Percentiles rank a stretch among this genome's conserved stretches.
Evolutionary conservation across 2,329 filamentous ascomycete genomes (phyloP).

Genomic region (Colletotrichum zoysiae): DNA sequence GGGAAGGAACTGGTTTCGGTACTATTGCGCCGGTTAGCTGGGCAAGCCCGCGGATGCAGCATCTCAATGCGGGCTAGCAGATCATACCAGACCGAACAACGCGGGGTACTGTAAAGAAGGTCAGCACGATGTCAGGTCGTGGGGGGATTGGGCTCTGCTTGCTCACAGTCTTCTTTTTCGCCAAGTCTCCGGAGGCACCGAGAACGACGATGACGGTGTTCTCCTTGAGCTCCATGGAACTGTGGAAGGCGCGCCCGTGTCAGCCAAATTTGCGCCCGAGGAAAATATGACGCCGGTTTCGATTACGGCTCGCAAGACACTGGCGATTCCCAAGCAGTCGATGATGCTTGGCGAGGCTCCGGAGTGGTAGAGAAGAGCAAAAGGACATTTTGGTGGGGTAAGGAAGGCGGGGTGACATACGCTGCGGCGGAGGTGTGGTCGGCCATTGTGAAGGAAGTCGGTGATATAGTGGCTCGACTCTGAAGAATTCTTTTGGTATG

Average conservation of each 20-base stretch:
- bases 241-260: constrained; percentile 53
- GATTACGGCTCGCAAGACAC: constrained; percentile 8
- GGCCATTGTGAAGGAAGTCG: constrained; percentile 43
- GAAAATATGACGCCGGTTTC: neutral
- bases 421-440: constrained; percentile 43
- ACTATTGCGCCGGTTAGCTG: constrained; percentile 64
- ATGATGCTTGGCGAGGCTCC: constrained; percentile 21
- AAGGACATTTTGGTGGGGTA: constrained; percentile 40
- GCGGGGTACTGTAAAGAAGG: constrained; percentile 81
- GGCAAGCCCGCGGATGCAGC: neutral
- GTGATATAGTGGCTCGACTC: constrained; percentile 22
- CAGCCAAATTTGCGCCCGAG: constrained; percentile 24
- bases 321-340: neutral
- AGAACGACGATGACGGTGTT: constrained; percentile 98
- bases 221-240: constrained; percentile 95
- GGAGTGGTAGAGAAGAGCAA: constrained; percentile 15
- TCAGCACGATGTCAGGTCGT: constrained; percentile 45
- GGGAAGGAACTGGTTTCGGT: constrained; percentile 98
- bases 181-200: constrained; percentile 95
- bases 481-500: constrained; percentile 9
- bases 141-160: constrained; percentile 13
- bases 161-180: constrained; percentile 98
- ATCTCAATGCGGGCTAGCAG: constrained; percentile 13
- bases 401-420: constrained; percentile 43
- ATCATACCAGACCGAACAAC: constrained; percentile 93